Conservation (phyloP, 352 stramenopile genomes). For the Phytophthora citrophthora region DNA sequence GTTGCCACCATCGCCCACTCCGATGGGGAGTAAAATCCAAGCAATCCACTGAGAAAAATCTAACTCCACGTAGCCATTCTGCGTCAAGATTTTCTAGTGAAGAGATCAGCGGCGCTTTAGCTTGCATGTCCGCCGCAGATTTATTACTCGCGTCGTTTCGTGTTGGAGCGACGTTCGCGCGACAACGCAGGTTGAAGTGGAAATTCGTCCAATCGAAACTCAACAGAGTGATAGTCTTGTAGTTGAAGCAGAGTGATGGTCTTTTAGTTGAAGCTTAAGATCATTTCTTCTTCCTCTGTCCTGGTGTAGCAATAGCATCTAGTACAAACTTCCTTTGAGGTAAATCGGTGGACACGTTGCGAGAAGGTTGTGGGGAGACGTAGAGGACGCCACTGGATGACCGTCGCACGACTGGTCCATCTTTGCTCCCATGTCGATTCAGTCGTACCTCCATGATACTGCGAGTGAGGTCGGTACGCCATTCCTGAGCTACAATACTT, state of each 20-base stretch:
- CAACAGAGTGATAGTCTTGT: conserved; percentile 21
- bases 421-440: conserved; percentile 63
- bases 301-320: conserved; percentile 41
- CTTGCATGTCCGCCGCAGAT: conserved; percentile 23
- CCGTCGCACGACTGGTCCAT: conserved; percentile 58
- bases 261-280: conserved; percentile 7
- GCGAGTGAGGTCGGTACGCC: conserved; percentile 66
- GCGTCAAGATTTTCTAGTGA: conserved; percentile 9
- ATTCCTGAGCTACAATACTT: conserved; percentile 62
- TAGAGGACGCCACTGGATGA: conserved; percentile 63
- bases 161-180: conserved; percentile 17
- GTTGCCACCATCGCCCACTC: conserved; percentile 32
- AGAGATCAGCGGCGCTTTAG: conserved; percentile 8
- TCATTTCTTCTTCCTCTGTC: conserved; percentile 17
- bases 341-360: background rate
- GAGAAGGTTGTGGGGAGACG: conserved; percentile 34
- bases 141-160: conserved; percentile 20
- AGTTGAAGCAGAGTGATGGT: conserved; percentile 25
- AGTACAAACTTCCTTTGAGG: conserved; percentile 29
- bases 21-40: background rate
- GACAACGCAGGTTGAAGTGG: conserved; percentile 19
- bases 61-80: conserved; percentile 3
- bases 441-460: conserved; percentile 56
- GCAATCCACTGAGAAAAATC: conserved; percentile 9
- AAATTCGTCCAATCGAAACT: conserved; percentile 4